Percentiles rank a stretch among this genome's conserved stretches.
These are phyloP conservation scores for Cordyceps militaris DNA, from an alignment of 2,329 filamentous ascomycete genomes.

Conservation along the genomic window DNA sequence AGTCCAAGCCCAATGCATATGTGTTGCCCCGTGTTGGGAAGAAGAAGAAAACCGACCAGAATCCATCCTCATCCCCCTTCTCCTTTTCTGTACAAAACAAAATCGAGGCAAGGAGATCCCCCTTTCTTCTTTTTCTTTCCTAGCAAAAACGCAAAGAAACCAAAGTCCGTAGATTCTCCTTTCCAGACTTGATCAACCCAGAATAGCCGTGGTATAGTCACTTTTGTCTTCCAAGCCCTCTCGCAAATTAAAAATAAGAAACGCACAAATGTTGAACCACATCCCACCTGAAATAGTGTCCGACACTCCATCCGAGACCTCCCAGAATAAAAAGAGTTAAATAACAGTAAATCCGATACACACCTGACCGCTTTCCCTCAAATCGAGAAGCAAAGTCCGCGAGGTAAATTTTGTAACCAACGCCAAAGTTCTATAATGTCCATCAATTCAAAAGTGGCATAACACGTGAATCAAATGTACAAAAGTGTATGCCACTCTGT, in stretches of 20 bases:
- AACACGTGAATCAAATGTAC: slow-evolving; percentile 7
- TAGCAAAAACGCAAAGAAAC: slow-evolving; percentile 17
- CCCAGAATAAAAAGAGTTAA: slow-evolving; percentile 20
- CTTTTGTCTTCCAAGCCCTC: slow-evolving; percentile 36
- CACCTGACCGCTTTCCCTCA: slow-evolving; percentile 29
- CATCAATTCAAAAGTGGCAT: slow-evolving; percentile 32
- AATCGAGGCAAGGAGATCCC: slow-evolving; percentile 13
- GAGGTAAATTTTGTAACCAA: slow-evolving; percentile 23
- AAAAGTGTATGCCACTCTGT: neutral
- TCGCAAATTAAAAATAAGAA: slow-evolving; percentile 14
- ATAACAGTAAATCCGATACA: slow-evolving; percentile 26
- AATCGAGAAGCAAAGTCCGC: slow-evolving; percentile 35
- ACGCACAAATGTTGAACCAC: slow-evolving; percentile 19
- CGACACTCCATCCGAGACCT: slow-evolving; percentile 32
- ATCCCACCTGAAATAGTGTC: slow-evolving; percentile 30
- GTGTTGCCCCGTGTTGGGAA: neutral
- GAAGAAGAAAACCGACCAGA: neutral
- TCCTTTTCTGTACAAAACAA: slow-evolving; percentile 21
- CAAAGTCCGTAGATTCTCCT: slow-evolving; percentile 19
- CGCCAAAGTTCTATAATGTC: slow-evolving; percentile 23
- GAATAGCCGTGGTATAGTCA: slow-evolving; percentile 32
- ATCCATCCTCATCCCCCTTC: slow-evolving; percentile 18
- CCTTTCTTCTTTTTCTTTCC: neutral
- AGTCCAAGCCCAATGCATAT: slow-evolving; percentile 1
- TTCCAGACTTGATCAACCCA: slow-evolving; percentile 27